Evolutionary conservation across 192 early-diverging fungal genomes (phyloP), one percentile per base, ranked within the genome.

Genomic region (Chytriomyces confervae): DNA sequence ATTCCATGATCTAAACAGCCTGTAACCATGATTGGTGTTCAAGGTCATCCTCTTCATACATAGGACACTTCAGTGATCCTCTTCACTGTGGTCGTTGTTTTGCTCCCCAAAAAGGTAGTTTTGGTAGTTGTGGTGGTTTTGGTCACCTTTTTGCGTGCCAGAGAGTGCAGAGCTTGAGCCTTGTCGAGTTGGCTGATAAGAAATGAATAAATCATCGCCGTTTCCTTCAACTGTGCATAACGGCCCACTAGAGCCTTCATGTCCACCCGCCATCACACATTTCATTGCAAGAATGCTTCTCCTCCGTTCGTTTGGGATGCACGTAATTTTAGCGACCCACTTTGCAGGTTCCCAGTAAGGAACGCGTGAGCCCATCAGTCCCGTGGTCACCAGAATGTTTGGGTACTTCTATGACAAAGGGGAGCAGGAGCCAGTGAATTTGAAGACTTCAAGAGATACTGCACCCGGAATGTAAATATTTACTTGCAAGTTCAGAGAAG

Each of bases 341-440:
- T 97, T 97, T 11, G 93, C 79, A 1, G 94, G 92, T 71, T 97
- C 95, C 79, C 91, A 95, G 65, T 89, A 92, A 20, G 89, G 85
- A 6, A 97, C 96, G 5, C 96, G 85, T 64, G 92, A 92, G 80
- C 96, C 96, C 60, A 89, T 90, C 75, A 95, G 89, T 5, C 95
- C 96, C 61, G 89, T 94, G n/a, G 73, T 62, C n/a, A 85, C 74
- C 20, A 85, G 60, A 13, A 85, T 50, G 50, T 85, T 69, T 23
- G 84, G 84, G 57, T 81, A 80, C 44, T 68, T 72, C n/a, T n/a
- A n/a, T n/a, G n/a, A n/a, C n/a, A n/a, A n/a, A n/a, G n/a, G n/a
- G n/a, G n/a, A n/a, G n/a, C n/a, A n/a, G n/a, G n/a, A n/a, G n/a
- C n/a, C n/a, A n/a, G n/a, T n/a, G n/a, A n/a, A n/a, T n/a, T n/a